Conservation (phyloP, 2,329 filamentous ascomycete species). For the Aspergillus latus region DNA sequence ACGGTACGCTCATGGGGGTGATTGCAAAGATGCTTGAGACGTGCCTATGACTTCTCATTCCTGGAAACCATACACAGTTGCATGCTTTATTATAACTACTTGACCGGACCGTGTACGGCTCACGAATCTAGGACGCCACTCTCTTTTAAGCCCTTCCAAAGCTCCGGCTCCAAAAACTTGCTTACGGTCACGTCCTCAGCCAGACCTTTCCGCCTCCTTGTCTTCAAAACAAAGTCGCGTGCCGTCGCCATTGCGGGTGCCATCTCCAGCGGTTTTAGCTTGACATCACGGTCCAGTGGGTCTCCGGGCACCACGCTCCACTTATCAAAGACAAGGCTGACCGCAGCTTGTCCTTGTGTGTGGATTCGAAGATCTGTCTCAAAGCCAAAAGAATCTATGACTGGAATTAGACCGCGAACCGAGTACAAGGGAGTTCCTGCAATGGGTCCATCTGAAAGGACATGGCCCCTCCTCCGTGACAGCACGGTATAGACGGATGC, state of each 20-base stretch:
- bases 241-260: constrained; percentile 86
- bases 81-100: constrained; percentile 23
- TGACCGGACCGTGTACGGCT: constrained; percentile 8
- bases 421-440: constrained; percentile 92
- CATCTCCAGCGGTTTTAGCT: constrained; percentile 80
- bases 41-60: constrained; percentile 56
- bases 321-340: constrained; percentile 89
- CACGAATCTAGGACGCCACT: constrained; percentile 76
- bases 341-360: constrained; percentile 86
- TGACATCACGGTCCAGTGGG: constrained; percentile 83
- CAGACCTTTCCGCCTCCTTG: constrained; percentile 84
- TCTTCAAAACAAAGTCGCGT: constrained; percentile 95
- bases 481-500: constrained; percentile 89
- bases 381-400: constrained; percentile 97
- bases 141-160: constrained; percentile 84
- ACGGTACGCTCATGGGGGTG: constrained; percentile 82
- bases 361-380: constrained; percentile 96
- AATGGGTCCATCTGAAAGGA: constrained; percentile 89
- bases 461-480: constrained; percentile 82
- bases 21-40: constrained; percentile 92
- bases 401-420: constrained; percentile 85
- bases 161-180: constrained; percentile 93
- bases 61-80: background rate
- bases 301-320: constrained; percentile 97
- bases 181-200: constrained; percentile 94